Evolutionary conservation across 2,329 filamentous ascomycete species (phyloP), one percentile per base, ranked within the genome.

Genomic region (Septoria linicola): DNA sequence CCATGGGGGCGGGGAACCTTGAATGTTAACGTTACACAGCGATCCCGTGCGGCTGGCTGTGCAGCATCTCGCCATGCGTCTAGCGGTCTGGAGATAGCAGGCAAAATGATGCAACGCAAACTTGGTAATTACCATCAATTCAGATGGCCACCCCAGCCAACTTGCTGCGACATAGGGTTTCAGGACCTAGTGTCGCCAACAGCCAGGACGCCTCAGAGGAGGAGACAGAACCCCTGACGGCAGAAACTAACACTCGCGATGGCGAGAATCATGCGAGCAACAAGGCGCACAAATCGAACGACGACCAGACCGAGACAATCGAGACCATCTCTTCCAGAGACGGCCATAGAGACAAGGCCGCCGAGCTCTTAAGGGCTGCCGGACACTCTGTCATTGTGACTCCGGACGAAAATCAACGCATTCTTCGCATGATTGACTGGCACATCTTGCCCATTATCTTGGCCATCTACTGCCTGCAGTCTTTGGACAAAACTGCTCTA

Each of bases 341-440:
- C 10, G 20, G 19, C 11, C 39, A 25, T 6, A 23, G 32, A 41
- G 76, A 80, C 64, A 76, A 76, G 57, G 78, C 78, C 4, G 72
- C 76, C n/a, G 68, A 76, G 49, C 68, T 81, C 32, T 67, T 80
- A 32, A 72, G 73, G 42, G 69, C 74, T 20, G 68, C 70, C 2
- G 75, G 72, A 7, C 68, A 74, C 37, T 69, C 70, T 14, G 39
- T 51, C 8, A 41, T 40, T 8, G 32, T 39, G 10, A 41, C 31
- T 8, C 51, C 51, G 7, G 34, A 48, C n/a, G 64, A 64, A 36
- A 59, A 58, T 6, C 55, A 58, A 25, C 54, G 58, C n/a, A 57
- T 67, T 10, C 55, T 67, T 4, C 58, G 63, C 7, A 63, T 63
- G 43, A 62, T 68, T 37, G 66, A 68, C 36, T 45, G 55, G 37